Conservation (phyloP, 1,139 yeast genomes). For the Suzukiozyma palmioleophila region DNA sequence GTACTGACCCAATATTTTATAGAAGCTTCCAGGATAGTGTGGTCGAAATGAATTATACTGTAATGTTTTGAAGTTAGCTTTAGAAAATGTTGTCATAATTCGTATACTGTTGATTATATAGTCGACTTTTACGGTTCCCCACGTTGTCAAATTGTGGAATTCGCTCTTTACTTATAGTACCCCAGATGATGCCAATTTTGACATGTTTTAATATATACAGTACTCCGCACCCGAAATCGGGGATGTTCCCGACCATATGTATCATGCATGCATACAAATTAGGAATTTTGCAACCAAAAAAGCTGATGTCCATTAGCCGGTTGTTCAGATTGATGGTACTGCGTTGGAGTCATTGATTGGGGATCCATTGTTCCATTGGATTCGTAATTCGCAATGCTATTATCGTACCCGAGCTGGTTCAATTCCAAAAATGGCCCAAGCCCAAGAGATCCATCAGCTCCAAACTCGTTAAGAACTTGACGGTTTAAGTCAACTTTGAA, state of each 20-base stretch:
- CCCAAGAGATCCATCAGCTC: slow-evolving; percentile 67
- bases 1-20: slow-evolving; percentile 33
- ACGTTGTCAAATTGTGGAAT: too few species aligned
- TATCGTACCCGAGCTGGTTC: slow-evolving; percentile 2
- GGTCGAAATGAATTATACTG: slow-evolving; percentile 65
- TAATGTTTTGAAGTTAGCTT: slow-evolving; percentile 51
- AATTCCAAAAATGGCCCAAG: slow-evolving; percentile 51
- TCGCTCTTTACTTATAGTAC: too few species aligned
- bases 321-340: too few species aligned
- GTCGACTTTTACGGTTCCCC: too few species aligned
- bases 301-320: background rate
- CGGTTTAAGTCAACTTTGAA: slow-evolving; percentile 33
- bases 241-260: too few species aligned
- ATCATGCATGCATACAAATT: too few species aligned
- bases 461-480: slow-evolving; percentile 49
- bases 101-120: too few species aligned
- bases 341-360: background rate
- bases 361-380: background rate
- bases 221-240: too few species aligned
- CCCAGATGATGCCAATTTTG: too few species aligned
- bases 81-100: slow-evolving; percentile 64
- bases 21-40: slow-evolving; percentile 55
- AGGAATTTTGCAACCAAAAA: too few species aligned
- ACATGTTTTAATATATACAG: too few species aligned
- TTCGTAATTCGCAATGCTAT: background rate